Evolutionary conservation across 2,329 filamentous ascomycete genomes (phyloP).

Genomic region (Chaetoscypha palmicola): DNA sequence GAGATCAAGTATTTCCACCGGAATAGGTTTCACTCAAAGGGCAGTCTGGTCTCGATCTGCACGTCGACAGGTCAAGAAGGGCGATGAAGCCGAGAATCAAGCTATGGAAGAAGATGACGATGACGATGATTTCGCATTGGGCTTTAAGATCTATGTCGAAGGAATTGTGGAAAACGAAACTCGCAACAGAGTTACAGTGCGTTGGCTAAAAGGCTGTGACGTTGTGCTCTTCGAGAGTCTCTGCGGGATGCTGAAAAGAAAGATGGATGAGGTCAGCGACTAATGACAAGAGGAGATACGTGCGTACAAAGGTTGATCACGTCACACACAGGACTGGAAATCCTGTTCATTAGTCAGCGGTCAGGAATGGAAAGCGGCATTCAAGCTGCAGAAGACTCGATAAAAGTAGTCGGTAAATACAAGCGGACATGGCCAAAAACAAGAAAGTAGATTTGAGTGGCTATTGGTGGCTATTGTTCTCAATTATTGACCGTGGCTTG

Average conservation of each 20-base stretch:
- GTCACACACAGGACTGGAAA: too few species aligned
- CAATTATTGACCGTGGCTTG: too few species aligned
- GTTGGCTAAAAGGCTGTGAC: slow-evolving; percentile 74
- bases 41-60: slow-evolving; percentile 31
- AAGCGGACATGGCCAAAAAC: too few species aligned
- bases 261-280: slow-evolving; percentile 32
- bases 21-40: slow-evolving; percentile 27
- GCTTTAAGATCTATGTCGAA: slow-evolving; percentile 49
- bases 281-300: too few species aligned
- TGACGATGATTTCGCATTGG: slow-evolving; percentile 41
- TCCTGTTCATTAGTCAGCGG: too few species aligned
- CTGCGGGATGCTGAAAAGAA: slow-evolving; percentile 66
- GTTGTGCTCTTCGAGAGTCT: slow-evolving; percentile 78
- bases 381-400: too few species aligned
- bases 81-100: slow-evolving; percentile 19
- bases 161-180: slow-evolving; percentile 33
- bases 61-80: slow-evolving; percentile 32
- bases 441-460: too few species aligned
- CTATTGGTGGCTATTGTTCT: too few species aligned
- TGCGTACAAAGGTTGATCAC: too few species aligned
- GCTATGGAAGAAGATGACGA: too few species aligned
- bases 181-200: slow-evolving; percentile 44
- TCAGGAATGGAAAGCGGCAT: too few species aligned
- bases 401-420: too few species aligned
- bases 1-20: slow-evolving; percentile 20